Evolutionary conservation across 1,284 basidiomycete genomes (phyloP), one percentile per base, ranked within the genome.

Genomic region (Papiliotrema fonsecae): DNA sequence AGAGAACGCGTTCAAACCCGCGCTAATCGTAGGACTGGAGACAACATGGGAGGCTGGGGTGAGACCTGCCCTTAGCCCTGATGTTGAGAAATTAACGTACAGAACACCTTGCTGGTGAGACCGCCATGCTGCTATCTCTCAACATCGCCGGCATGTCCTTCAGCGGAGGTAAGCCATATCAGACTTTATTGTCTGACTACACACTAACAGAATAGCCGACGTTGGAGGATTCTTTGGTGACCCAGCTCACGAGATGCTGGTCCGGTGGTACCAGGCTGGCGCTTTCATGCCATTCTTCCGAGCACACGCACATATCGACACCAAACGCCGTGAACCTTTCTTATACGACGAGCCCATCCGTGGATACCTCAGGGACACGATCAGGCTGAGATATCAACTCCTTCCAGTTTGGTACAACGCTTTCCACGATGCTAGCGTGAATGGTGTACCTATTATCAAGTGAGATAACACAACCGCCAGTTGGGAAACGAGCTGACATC

Each of bases 161-260:
- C 70, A 81, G 83, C 44, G 96, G 96, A 56, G 86, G 88, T 91
- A 69, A 65, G 87, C 62, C n/a, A n/a, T 52, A 31, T 49, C 14
- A n/a, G 19, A 22, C 11, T 37, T 4, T 3, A 4, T 19, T 34
- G 13, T 11, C 48, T 7, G 26, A 16, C 34, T 52, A n/a, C 36
- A 24, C 26, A 21, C 50, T 50, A 27, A 38, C 32, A 2, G n/a
- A 38, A 24, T 52, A 93, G 89, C 94, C 50, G 94, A 98, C 65
- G 89, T 97, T 42, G 93, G 94, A 34, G 94, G 94, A 16, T 98
- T 97, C 83, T 98, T 98, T 67, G 94, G 94, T 42, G 96, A 98
- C 72, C 94, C 96, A 0, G 81, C 85, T 34, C 79, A 85, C 1
- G 94, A 98, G 68, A 90, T 97, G 82, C 84, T 99, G 26, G 85